Evolutionary conservation across 129 eudicot species (phyloP).

Genomic region (Flaveria brownii): DNA sequence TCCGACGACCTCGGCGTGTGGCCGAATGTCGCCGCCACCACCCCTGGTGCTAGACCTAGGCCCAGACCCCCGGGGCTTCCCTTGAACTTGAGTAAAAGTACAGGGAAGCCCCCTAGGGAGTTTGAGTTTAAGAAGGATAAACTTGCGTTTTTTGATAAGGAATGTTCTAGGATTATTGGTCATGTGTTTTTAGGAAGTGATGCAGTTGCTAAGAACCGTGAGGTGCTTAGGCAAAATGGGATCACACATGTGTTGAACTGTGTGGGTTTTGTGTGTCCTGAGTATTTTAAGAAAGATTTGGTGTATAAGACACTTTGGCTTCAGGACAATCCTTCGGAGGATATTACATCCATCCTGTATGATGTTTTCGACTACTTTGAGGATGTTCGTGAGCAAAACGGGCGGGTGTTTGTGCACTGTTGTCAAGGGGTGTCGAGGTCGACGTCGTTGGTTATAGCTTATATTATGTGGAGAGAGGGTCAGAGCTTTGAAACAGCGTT

Average conservation of each 20-base stretch:
- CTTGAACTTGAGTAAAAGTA: constrained; percentile 25
- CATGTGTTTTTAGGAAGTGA: constrained; percentile 92
- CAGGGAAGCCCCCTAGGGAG: constrained; percentile 52
- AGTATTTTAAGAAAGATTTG: constrained; percentile 81
- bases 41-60: constrained; percentile 64
- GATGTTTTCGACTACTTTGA: constrained; percentile 96
- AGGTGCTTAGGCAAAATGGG: constrained; percentile 61
- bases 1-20: constrained; percentile 94
- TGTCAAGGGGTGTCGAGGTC: constrained; percentile 97
- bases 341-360: constrained; percentile 86
- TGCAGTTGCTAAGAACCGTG: constrained; percentile 75
- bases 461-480: constrained; percentile 88
- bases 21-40: constrained; percentile 56
- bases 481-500: constrained; percentile 88
- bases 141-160: constrained; percentile 82
- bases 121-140: constrained; percentile 76
- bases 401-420: constrained; percentile 89
- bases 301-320: constrained; percentile 96
- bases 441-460: constrained; percentile 91
- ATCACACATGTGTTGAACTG: constrained; percentile 94
- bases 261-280: constrained; percentile 92
- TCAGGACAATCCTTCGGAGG: constrained; percentile 92
- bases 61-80: constrained; percentile 40
- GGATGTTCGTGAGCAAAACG: constrained; percentile 78
- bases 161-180: constrained; percentile 73